phyloP scores from a whole-genome alignment of 2,329 filamentous ascomycete genomes.

The Aspergillus ibericus region DNA sequence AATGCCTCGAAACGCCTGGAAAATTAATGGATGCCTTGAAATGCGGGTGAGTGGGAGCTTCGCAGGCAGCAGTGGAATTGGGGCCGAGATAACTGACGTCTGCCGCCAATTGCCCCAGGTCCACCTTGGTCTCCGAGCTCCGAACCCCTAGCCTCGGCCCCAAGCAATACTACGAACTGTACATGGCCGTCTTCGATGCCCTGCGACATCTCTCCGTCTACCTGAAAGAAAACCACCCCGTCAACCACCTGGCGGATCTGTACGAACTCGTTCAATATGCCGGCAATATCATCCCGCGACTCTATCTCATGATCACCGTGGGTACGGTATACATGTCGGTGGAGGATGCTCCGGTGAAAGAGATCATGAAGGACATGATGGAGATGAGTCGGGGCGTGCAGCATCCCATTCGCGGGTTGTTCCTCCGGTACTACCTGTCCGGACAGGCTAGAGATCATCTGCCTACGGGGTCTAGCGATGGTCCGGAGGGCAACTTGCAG shows the following conservation, averaged over 20 bases:
- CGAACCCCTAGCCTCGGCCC: slow-evolving; percentile 96
- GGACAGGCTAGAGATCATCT: slow-evolving; percentile 90
- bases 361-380: slow-evolving; percentile 99
- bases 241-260: slow-evolving; percentile 95
- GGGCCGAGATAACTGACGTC: slow-evolving; percentile 8
- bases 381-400: slow-evolving; percentile 99
- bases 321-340: slow-evolving; percentile 99
- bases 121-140: slow-evolving; percentile 95
- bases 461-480: slow-evolving; percentile 78
- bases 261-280: slow-evolving; percentile 98
- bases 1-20: slow-evolving; percentile 92
- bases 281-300: slow-evolving; percentile 91
- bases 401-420: slow-evolving; percentile 91
- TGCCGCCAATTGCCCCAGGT: slow-evolving; percentile 58
- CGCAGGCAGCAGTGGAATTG: slow-evolving; percentile 27
- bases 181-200: slow-evolving; percentile 99
- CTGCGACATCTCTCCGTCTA: slow-evolving; percentile 94
- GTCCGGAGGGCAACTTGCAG: slow-evolving; percentile 90
- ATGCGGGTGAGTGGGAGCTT: slow-evolving; percentile 74
- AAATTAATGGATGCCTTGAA: slow-evolving; percentile 99
- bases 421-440: slow-evolving; percentile 92
- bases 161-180: slow-evolving; percentile 99
- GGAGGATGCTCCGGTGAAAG: slow-evolving; percentile 96
- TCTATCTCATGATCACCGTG: slow-evolving; percentile 99
- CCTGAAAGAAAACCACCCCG: slow-evolving; percentile 93